These are phyloP conservation scores for Hygrophorus pudorinus DNA, from an alignment of 768 basidiomycete species.

Conservation along the genomic window DNA sequence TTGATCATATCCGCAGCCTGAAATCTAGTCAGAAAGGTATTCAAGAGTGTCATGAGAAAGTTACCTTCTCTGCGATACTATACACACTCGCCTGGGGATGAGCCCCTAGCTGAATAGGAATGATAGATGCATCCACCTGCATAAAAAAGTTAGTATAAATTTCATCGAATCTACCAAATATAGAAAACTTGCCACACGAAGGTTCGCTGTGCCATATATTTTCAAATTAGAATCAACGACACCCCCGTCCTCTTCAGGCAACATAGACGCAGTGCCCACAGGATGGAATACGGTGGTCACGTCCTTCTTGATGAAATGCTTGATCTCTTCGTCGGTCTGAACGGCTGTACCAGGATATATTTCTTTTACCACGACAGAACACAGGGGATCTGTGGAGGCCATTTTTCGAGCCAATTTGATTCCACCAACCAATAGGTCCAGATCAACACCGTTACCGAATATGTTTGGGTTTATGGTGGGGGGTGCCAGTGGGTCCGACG, in stretches of 20 bases:
- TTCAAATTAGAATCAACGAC: conserved; percentile 13
- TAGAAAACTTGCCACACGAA: too few species aligned
- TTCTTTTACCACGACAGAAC: conserved; percentile 5
- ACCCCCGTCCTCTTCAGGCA: conserved; percentile 18
- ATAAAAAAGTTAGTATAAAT: too few species aligned
- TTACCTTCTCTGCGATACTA: conserved; percentile 9
- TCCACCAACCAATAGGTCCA: conserved; percentile 12
- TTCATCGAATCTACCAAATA: too few species aligned
- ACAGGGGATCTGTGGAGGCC: not conserved
- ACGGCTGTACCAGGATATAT: conserved; percentile 8
- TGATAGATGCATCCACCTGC: conserved; percentile 5
- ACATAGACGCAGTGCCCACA: conserved; percentile 20
- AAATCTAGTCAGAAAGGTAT: too few species aligned
- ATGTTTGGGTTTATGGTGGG: conserved; percentile 37
- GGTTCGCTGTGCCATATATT: conserved; percentile 13
- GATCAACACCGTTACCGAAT: conserved; percentile 17
- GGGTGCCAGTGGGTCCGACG: conserved; percentile 25
- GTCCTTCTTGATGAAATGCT: conserved; percentile 8
- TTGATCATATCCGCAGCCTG: too few species aligned
- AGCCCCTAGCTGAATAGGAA: conserved; percentile 9
- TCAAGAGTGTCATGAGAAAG: too few species aligned
- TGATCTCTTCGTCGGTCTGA: conserved; percentile 9
- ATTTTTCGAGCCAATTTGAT: conserved; percentile 12
- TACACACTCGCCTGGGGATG: conserved; percentile 9
- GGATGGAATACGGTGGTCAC: conserved; percentile 12